These are phyloP conservation scores for Daldinia caldariorum DNA, from an alignment of 495 filamentous ascomycete species.

Conservation along the genomic window DNA sequence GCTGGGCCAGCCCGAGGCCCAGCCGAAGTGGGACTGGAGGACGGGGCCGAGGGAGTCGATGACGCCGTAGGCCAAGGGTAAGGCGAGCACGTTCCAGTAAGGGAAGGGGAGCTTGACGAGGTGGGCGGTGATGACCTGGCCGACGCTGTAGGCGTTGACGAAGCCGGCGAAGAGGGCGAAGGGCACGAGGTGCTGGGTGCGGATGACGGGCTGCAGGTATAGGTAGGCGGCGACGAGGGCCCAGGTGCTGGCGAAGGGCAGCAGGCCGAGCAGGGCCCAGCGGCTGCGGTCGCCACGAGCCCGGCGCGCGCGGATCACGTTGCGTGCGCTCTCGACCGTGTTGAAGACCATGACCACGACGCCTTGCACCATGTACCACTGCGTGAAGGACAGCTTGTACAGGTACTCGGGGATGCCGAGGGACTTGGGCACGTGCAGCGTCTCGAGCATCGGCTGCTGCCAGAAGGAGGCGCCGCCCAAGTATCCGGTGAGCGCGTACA, in stretches of 20 bases:
- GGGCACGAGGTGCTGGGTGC: constrained; percentile 82
- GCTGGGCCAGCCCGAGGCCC: constrained; percentile 74
- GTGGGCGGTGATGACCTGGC: constrained; percentile 93
- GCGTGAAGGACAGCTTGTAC: constrained; percentile 83
- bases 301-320: constrained; percentile 83
- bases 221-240: constrained; percentile 78
- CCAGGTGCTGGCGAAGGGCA: constrained; percentile 82
- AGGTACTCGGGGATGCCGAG: constrained; percentile 71
- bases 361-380: constrained; percentile 96
- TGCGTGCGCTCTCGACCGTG: constrained; percentile 74
- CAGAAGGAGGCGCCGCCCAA: constrained; percentile 91
- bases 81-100: constrained; percentile 81
- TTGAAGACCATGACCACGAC: constrained; percentile 84
- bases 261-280: constrained; percentile 79
- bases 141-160: constrained; percentile 92
- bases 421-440: constrained; percentile 72
- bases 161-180: constrained; percentile 88
- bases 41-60: constrained; percentile 79
- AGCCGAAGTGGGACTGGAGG: constrained; percentile 64
- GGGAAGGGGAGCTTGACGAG: constrained; percentile 86
- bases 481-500: constrained; percentile 87
- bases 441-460: constrained; percentile 80
- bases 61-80: constrained; percentile 74
- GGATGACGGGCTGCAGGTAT: constrained; percentile 82
- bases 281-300: constrained; percentile 74